Evolutionary conservation across 2,329 filamentous ascomycete genomes (phyloP).

Genomic region (Sporothrix luriei): DNA sequence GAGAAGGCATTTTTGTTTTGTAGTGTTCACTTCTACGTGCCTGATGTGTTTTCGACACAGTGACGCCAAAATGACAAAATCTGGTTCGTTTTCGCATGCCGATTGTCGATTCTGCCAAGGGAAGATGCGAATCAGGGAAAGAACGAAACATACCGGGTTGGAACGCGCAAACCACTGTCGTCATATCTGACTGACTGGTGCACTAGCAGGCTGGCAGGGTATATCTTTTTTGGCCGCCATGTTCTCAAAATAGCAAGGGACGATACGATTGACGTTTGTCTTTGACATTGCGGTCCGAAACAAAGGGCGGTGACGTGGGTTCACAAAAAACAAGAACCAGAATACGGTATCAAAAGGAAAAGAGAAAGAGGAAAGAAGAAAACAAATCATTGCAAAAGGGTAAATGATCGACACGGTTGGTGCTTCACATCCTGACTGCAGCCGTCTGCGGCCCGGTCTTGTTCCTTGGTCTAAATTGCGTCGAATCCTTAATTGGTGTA

Average conservation of each 20-base stretch:
- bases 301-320: neutral
- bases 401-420: slow-evolving; percentile 3
- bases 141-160: neutral
- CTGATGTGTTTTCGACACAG: too few species aligned
- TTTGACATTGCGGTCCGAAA: neutral
- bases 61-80: slow-evolving; percentile 4
- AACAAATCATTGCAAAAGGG: neutral
- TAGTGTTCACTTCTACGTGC: neutral
- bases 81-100: neutral
- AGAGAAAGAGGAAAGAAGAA: too few species aligned
- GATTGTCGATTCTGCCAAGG: neutral
- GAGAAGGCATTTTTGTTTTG: neutral
- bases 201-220: too few species aligned
- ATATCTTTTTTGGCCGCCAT: neutral
- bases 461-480: neutral
- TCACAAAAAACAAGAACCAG: neutral
- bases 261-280: slow-evolving; percentile 3
- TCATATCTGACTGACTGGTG: slow-evolving; percentile 7
- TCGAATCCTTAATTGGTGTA: neutral
- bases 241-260: too few species aligned
- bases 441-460: neutral
- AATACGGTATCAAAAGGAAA: neutral
- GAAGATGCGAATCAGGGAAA: slow-evolving; percentile 6
- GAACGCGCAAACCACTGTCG: neutral
- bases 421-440: slow-evolving; percentile 5